Conservation (phyloP, 73 alveolate genomes). For the Tetrahymena thermophila region DNA sequence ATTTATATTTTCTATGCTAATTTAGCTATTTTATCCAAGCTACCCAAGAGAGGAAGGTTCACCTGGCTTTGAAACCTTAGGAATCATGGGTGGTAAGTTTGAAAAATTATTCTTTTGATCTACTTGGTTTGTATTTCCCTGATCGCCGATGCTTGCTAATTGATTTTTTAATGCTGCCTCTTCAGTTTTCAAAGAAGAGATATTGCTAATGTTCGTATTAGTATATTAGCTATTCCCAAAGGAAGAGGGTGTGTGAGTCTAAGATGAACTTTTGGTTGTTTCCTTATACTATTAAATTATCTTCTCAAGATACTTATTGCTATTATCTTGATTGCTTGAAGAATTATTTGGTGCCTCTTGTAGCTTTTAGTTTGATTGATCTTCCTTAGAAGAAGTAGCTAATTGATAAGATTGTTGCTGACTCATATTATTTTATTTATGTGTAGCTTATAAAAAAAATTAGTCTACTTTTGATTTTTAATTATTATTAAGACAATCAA, state of each 20-base stretch:
- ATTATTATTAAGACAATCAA: not conserved
- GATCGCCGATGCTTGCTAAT: not conserved
- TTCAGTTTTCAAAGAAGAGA: not conserved
- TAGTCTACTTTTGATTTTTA: not conserved
- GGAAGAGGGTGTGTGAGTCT: not conserved
- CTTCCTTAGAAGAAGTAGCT: not conserved
- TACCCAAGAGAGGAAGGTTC: not conserved
- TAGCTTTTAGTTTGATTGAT: not conserved
- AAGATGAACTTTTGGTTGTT: not conserved
- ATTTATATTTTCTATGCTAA: not conserved
- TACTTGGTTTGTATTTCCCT: not conserved
- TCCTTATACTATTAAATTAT: not conserved
- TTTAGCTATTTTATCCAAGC: not conserved
- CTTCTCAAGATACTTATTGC: not conserved
- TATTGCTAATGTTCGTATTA: not conserved
- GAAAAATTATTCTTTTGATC: not conserved
- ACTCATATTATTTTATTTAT: not conserved
- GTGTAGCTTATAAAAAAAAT: not conserved
- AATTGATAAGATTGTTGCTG: not conserved
- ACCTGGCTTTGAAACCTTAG: not conserved
- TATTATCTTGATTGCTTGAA: not conserved
- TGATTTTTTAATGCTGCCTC: not conserved
- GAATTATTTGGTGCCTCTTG: not conserved
- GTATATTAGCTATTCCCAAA: not conserved
- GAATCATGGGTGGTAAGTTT: not conserved